phyloP scores from a whole-genome alignment of 1,284 basidiomycete species.

The Ceratobasidium papillatum region DNA sequence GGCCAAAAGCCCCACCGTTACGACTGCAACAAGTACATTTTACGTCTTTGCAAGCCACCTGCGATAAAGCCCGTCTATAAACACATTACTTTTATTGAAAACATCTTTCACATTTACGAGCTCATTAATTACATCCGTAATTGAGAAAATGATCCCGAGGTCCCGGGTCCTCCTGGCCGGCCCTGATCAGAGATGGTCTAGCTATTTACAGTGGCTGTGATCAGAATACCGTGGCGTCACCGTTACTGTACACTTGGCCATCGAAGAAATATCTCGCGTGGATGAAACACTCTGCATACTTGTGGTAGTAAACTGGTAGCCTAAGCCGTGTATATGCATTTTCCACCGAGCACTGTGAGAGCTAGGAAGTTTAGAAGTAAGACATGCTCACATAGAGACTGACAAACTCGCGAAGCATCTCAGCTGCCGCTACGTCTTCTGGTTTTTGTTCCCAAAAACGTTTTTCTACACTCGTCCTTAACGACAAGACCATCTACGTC shows the following conservation, averaged over 20 bases:
- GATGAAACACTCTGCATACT: too few species aligned
- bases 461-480: too few species aligned
- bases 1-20: not conserved
- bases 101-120: not conserved
- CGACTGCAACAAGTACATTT: not conserved
- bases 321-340: not conserved
- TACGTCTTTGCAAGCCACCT: not conserved
- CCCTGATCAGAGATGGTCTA: constrained; percentile 8
- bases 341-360: too few species aligned
- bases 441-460: not conserved
- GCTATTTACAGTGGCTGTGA: constrained; percentile 5
- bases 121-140: constrained; percentile 31
- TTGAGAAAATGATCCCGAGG: constrained; percentile 28
- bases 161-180: constrained; percentile 1
- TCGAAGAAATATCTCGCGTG: too few species aligned
- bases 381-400: not conserved
- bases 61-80: not conserved
- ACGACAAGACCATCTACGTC: too few species aligned
- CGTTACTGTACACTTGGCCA: not conserved
- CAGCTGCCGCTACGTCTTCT: not conserved
- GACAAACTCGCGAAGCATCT: not conserved
- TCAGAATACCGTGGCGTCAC: not conserved
- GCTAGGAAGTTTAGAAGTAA: not conserved
- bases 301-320: too few species aligned
- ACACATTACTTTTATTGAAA: not conserved